Evolutionary conservation across 139 green algal species (phyloP), one percentile per base, ranked within the genome.

Genomic region (Haematococcus lacustris): DNA sequence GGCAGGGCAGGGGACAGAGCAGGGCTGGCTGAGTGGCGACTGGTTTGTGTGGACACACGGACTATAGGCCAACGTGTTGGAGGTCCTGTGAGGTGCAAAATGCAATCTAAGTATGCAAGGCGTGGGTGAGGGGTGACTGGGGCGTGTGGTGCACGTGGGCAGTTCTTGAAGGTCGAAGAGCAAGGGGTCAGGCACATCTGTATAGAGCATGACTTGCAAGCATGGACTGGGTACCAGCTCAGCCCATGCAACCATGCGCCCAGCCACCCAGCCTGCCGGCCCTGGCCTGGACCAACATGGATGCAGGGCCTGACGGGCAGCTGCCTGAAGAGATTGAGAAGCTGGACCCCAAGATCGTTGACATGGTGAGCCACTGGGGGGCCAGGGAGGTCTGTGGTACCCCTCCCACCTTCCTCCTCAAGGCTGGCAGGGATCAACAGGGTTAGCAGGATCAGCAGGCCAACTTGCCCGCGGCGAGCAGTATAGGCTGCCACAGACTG

Each of bases 271-370:
- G n/a, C 5, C 26, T 65, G 57, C 57, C 9, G 21, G 17, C 5
- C 17, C 57, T 37, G 5, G 17, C 5, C 5, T 9, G n/a, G 57
- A 17, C 25, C 17, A 9, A 13, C 5, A 25, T 40, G 33, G 38
- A 6, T 72, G 51, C 64, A 77, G 72, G 64, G 53, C 61, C 62
- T 7, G 57, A 74, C 66, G 67, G 73, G 6, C 38, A 74, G 32
- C 34, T 79, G 40, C 73, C 73, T 32, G 33, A 34, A 41, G 73
- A 79, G 60, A 74, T 79, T 41, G 28, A 66, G 57, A 77, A 77
- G 71, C 71, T 84, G 67, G 79, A 84, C 35, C 75, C 71, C 41
- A 84, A 81, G 68, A 79, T 81, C 33, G 57, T 84, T 2, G 75
- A 84, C n/a, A 34, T 68, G 59, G 75, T 82, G 51, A 67, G 76